These are phyloP conservation scores for Incumbomyces lentus DNA, from an alignment of 2,329 filamentous ascomycete species.

Conservation along the genomic window DNA sequence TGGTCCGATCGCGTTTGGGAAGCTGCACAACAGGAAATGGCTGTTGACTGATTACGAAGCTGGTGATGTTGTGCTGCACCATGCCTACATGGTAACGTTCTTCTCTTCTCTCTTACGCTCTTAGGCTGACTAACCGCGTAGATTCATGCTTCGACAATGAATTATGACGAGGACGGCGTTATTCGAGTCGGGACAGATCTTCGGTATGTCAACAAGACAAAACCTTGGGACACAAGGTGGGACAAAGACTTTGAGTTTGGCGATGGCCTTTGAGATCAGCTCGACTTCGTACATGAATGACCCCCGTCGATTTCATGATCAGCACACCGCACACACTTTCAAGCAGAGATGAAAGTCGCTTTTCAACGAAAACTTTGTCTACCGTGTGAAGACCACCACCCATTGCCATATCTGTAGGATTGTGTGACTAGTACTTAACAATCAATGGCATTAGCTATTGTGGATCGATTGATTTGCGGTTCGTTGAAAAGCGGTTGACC, in stretches of 20 bases:
- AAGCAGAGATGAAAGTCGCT: too few species aligned
- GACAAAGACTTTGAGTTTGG: constrained; percentile 30
- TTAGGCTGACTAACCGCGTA: constrained; percentile 17
- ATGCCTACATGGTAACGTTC: constrained; percentile 28
- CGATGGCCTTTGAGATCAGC: constrained; percentile 21
- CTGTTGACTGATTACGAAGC: constrained; percentile 45
- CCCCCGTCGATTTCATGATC: too few species aligned
- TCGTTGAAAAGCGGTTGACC: too few species aligned
- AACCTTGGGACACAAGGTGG: constrained; percentile 41
- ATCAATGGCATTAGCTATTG: too few species aligned
- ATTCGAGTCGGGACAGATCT: constrained; percentile 49
- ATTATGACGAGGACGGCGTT: constrained; percentile 40
- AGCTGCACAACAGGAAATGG: constrained; percentile 38
- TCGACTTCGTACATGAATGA: too few species aligned
- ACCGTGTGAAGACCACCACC: too few species aligned
- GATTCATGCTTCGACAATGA: constrained; percentile 50
- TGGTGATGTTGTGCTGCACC: constrained; percentile 39
- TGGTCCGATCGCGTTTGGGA: constrained; percentile 36
- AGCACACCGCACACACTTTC: too few species aligned
- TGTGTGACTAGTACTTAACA: too few species aligned
- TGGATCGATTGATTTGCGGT: too few species aligned
- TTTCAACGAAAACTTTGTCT: too few species aligned
- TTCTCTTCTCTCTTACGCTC: background rate
- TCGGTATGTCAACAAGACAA: constrained; percentile 44
- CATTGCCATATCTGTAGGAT: too few species aligned